Conservation (phyloP, 495 filamentous ascomycete species). For the Neurospora africana region DNA sequence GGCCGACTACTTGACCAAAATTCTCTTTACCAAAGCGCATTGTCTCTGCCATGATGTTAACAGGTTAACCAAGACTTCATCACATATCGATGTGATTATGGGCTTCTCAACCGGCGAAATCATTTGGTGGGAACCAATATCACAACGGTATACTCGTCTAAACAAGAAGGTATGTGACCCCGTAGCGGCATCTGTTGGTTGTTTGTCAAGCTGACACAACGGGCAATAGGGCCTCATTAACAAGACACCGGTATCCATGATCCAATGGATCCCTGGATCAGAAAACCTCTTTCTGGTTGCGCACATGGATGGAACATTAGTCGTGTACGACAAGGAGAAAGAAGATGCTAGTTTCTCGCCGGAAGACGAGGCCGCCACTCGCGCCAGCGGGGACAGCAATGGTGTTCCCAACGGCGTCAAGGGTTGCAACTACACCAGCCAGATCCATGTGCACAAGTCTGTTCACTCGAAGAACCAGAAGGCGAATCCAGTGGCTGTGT, state of each 20-base stretch:
- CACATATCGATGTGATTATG: constrained; percentile 84
- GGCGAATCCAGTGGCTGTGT: constrained; percentile 78
- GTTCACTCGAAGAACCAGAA: constrained; percentile 90
- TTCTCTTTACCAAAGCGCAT: constrained; percentile 92
- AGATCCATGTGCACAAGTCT: constrained; percentile 65
- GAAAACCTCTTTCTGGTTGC: constrained; percentile 88
- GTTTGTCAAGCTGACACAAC: neutral
- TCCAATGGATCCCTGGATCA: constrained; percentile 88
- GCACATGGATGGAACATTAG: constrained; percentile 84
- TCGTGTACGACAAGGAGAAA: constrained; percentile 98
- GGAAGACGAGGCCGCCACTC: constrained; percentile 36
- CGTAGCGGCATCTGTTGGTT: neutral
- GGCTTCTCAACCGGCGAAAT: constrained; percentile 94
- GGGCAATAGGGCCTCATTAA: constrained; percentile 65
- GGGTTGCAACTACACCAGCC: constrained; percentile 22
- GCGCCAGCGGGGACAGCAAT: constrained; percentile 27
- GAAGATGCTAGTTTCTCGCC: constrained; percentile 62
- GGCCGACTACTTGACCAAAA: constrained; percentile 84
- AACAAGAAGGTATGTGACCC: constrained; percentile 61
- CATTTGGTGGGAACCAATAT: constrained; percentile 97
- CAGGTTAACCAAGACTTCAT: constrained; percentile 60
- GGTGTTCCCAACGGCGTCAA: constrained; percentile 20
- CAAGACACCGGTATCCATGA: constrained; percentile 69
- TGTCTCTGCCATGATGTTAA: constrained; percentile 94
- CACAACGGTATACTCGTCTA: constrained; percentile 86